Evolutionary conservation across 306 rosid genomes (phyloP).

Genomic region (Dalbergia oliveri): DNA sequence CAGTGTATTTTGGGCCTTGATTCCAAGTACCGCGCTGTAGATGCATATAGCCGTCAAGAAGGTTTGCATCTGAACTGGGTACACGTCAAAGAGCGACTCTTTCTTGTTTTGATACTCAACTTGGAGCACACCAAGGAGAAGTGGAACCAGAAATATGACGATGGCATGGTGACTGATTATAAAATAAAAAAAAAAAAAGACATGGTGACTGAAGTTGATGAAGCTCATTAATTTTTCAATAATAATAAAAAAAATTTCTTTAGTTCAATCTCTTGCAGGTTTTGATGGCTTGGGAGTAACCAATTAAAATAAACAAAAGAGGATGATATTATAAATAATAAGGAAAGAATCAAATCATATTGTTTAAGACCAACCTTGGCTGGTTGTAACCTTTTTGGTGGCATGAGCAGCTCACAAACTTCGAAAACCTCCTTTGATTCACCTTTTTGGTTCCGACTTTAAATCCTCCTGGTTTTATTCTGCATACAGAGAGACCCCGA

Average conservation of each 20-base stretch:
- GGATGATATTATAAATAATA: too few relatives aligned
- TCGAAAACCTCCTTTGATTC: too few relatives aligned
- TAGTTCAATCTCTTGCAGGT: background rate
- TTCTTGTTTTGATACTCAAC: constrained; percentile 31
- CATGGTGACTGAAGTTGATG: background rate
- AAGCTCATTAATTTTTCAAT: background rate
- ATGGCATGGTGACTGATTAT: constrained; percentile 16
- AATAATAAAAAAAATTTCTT: background rate
- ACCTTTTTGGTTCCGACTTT: too few relatives aligned
- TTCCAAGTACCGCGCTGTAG: constrained; percentile 22
- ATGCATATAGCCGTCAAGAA: constrained; percentile 38
- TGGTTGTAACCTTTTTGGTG: too few relatives aligned
- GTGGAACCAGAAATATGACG: constrained; percentile 36
- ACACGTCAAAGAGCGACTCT: constrained; percentile 13
- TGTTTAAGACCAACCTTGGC: background rate
- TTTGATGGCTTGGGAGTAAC: too few relatives aligned
- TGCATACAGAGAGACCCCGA: too few relatives aligned
- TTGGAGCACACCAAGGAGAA: constrained; percentile 34
- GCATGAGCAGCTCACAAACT: too few relatives aligned
- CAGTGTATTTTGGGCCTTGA: background rate
- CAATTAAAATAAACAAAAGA: too few relatives aligned
- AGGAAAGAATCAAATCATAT: background rate
- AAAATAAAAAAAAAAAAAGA: too few relatives aligned
- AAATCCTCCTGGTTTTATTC: too few relatives aligned
- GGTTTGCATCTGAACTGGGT: constrained; percentile 23